Evolutionary conservation across 2,329 filamentous ascomycete genomes (phyloP), one percentile per base, ranked within the genome.

Genomic region (Ophiostoma quercus): DNA sequence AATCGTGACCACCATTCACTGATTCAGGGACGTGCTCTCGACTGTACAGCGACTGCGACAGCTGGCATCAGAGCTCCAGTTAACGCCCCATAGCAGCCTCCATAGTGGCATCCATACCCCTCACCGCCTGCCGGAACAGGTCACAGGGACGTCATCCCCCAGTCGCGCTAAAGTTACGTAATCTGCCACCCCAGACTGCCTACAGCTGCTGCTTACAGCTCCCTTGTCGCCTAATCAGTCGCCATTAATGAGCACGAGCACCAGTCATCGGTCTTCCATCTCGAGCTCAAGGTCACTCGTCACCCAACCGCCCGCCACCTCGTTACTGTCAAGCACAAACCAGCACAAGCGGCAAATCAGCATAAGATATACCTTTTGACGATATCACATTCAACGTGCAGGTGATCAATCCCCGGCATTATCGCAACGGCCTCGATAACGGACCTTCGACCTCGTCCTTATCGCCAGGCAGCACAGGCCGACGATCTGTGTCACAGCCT

Each of bases 41-140:
- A 39, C n/a, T 57, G 22, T 25, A 39, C 60, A 37, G 60, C 25
- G 6, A 57, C 29, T 12, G 60, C 60, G 32, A 63, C 32, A 63
- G 60, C 60, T 63, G 60, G 60, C 60, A 63, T 63, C 8, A 37
- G 60, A 62, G 51, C 51, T 57, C 51, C n/a, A 22, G 12, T 22
- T 57, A 25, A 11, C 29, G 37, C 54, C 11, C 32, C 29, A 19
- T 25, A 25, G 2, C 29, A 16, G 16, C 0, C 19, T 34, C 29
- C 32, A 19, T 25, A 29, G 7, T 14, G 5, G 19, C 1, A 8
- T 3, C 16, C 14, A 5, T 37, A 25, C 34, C n/a, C 39, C 51
- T 71, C 69, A 73, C 72, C 72, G 72, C 72, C 72, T 73, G 63
- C 70, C 70, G 32, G 29, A 72, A 11, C 1, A 12, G 69, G 12